Conservation (phyloP, 352 stramenopile species). For the Globisporangium middletonii region DNA sequence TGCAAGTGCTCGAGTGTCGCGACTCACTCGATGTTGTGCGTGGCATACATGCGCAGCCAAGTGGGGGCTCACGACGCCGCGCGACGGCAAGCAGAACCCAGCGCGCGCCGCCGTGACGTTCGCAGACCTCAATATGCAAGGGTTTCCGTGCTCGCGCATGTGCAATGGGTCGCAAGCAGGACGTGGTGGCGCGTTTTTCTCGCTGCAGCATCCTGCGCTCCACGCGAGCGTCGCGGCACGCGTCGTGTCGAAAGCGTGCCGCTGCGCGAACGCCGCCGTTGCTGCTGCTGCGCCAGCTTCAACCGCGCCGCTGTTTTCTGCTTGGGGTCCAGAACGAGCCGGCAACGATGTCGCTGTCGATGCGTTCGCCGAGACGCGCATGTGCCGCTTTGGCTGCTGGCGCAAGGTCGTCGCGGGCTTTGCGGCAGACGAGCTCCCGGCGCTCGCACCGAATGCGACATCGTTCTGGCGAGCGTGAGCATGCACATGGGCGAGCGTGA, state of each 20-base stretch:
- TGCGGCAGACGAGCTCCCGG: slow-evolving; percentile 27
- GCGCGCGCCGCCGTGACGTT: slow-evolving; percentile 43
- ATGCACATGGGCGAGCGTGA: not conserved
- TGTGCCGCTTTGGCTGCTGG: slow-evolving; percentile 61
- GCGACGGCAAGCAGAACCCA: slow-evolving; percentile 10
- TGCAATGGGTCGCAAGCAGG: slow-evolving; percentile 74
- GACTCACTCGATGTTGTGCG: not conserved
- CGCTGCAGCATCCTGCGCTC: slow-evolving; percentile 30
- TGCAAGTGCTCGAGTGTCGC: not conserved
- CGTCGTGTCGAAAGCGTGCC: slow-evolving; percentile 42
- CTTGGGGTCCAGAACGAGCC: not conserved
- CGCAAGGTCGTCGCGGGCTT: slow-evolving; percentile 49
- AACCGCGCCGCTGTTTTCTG: slow-evolving; percentile 3
- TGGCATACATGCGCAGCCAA: slow-evolving; percentile 37
- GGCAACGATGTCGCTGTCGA: no score
- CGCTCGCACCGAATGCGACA: slow-evolving; percentile 38
- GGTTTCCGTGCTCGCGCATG: slow-evolving; percentile 62
- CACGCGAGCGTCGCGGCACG: slow-evolving; percentile 39
- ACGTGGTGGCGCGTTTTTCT: slow-evolving; percentile 68
- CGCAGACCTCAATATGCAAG: slow-evolving; percentile 79
- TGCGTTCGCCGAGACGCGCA: slow-evolving; percentile 40
- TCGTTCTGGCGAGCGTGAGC: slow-evolving; percentile 45
- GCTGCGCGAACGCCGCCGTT: slow-evolving; percentile 12
- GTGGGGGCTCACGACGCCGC: slow-evolving; percentile 60
- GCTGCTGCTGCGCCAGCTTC: not conserved